phyloP scores from a whole-genome alignment of 1,139 yeast genomes.

The Saccharomyces hybrid region DNA sequence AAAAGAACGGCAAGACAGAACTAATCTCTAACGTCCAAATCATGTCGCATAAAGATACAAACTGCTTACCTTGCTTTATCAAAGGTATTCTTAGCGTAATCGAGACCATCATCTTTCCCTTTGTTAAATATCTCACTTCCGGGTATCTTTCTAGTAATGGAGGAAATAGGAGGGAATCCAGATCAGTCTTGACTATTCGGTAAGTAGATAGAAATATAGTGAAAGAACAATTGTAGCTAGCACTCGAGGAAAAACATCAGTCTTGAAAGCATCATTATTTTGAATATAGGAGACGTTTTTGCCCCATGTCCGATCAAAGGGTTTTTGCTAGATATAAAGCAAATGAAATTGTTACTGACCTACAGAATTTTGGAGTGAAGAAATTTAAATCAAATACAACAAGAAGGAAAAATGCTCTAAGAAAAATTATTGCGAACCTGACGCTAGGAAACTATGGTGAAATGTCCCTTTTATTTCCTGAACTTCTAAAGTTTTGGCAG shows the following conservation, averaged over 20 bases:
- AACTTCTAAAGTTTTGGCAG: slow-evolving; percentile 53
- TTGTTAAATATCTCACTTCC: neutral
- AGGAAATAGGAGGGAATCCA: slow-evolving; percentile 3
- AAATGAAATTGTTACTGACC: slow-evolving; percentile 31
- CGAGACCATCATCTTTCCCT: neutral
- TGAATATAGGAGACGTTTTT: too few species aligned
- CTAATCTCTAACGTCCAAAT: too few species aligned
- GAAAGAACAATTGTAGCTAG: too few species aligned
- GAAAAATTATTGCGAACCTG: slow-evolving; percentile 74
- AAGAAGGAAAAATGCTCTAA: slow-evolving; percentile 54
- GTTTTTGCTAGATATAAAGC: slow-evolving; percentile 29
- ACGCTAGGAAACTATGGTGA: slow-evolving; percentile 71
- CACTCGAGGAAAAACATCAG: too few species aligned
- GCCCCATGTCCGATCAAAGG: slow-evolving; percentile 27
- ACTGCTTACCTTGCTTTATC: neutral
- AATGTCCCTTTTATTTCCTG: slow-evolving; percentile 59
- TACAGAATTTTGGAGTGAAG: slow-evolving; percentile 32
- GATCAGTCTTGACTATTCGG: too few species aligned
- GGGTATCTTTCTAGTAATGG: neutral
- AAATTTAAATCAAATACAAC: slow-evolving; percentile 27
- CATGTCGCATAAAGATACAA: too few species aligned
- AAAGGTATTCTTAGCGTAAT: neutral
- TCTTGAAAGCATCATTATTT: too few species aligned
- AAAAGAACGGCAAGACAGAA: too few species aligned
- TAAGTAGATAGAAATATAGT: too few species aligned